These are phyloP conservation scores for Arabidopsis hybrid DNA, from an alignment of 441 rosid genomes.

Conservation along the genomic window DNA sequence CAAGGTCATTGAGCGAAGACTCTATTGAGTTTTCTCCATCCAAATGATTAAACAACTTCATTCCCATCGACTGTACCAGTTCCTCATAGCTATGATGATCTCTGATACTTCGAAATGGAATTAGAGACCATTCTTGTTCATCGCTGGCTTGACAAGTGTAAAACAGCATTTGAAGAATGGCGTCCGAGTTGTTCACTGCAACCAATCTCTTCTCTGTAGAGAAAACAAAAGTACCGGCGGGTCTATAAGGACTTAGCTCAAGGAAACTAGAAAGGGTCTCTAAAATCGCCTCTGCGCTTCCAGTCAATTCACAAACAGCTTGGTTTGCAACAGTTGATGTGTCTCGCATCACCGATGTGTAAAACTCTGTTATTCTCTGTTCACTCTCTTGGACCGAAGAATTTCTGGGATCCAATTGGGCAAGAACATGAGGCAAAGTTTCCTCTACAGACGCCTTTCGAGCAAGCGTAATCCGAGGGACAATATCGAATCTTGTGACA, in stretches of 20 bases:
- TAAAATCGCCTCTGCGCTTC: conserved; percentile 62
- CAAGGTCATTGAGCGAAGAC: conserved; percentile 55
- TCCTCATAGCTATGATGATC: conserved; percentile 57
- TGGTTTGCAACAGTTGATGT: conserved; percentile 55
- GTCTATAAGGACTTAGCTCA: conserved; percentile 77
- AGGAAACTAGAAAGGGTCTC: conserved; percentile 63
- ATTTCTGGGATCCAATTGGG: conserved; percentile 29
- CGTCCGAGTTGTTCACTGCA: conserved; percentile 63
- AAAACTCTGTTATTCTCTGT: conserved; percentile 41
- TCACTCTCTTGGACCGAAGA: conserved; percentile 9
- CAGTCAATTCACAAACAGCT: conserved; percentile 64
- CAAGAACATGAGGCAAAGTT: conserved; percentile 48
- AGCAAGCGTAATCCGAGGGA: conserved; percentile 71
- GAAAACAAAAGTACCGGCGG: conserved; percentile 72
- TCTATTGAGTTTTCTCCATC: conserved; percentile 29
- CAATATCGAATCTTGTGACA: conserved; percentile 64
- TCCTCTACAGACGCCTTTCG: conserved; percentile 52
- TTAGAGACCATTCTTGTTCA: no score
- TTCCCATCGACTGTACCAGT: conserved; percentile 45
- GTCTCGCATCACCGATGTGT: conserved; percentile 52
- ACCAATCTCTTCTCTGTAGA: conserved; percentile 45
- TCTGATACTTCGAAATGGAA: conserved; percentile 48
- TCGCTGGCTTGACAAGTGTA: no score
- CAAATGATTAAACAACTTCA: conserved; percentile 44
- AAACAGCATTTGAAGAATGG: conserved; percentile 64